Evolutionary conservation across 345 rosid species (phyloP), one percentile per base, ranked within the genome.

Genomic region (Aquilaria sinensis): DNA sequence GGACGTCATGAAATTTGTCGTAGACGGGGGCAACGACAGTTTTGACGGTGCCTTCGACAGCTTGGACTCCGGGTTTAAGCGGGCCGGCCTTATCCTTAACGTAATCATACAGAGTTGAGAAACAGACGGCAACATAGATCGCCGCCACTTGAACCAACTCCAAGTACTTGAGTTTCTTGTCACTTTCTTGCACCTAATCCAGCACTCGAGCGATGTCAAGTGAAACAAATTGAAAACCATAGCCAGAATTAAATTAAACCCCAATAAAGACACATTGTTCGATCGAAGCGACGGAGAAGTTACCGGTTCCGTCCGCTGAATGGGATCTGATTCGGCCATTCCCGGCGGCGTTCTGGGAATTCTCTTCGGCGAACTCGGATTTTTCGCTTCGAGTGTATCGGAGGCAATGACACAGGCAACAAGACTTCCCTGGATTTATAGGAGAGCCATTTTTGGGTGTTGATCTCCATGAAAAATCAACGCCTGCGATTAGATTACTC

Each of bases 41-140:
- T 57, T 61, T 70, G 62, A 80, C 85, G 13, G 81, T 77, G 50
- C 65, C 88, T 72, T 89, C 87, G 54, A 92, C 77, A 60, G 82
- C 64, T 56, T 83, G 76, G 51, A 92, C 89, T 0, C 96, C 89
- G 5, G 83, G 74, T 65, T 77, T 77, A 29, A 87, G 87, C 2
- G 96, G 93, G 58, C 93, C 96, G 61, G 91, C 70, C 75, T 77
- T 82, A 23, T 84, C 82, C 67, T 89, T 92, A n/a, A 88, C 89
- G 67, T 74, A 80, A 60, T 82, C 89, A 62, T 85, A 87, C 41
- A 87, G 11, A 43, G 67, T 73, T 11, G 70, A 68, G 65, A 85
- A 71, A 72, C 83, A 84, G 12, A 76, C 68, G 29, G 64, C 51
- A 10, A 63, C 67, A 67, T 85, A 80, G 54, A 80, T 60, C 63